These are phyloP conservation scores for Monilinia laxa DNA, from an alignment of 2,329 filamentous ascomycete genomes.

Conservation along the genomic window DNA sequence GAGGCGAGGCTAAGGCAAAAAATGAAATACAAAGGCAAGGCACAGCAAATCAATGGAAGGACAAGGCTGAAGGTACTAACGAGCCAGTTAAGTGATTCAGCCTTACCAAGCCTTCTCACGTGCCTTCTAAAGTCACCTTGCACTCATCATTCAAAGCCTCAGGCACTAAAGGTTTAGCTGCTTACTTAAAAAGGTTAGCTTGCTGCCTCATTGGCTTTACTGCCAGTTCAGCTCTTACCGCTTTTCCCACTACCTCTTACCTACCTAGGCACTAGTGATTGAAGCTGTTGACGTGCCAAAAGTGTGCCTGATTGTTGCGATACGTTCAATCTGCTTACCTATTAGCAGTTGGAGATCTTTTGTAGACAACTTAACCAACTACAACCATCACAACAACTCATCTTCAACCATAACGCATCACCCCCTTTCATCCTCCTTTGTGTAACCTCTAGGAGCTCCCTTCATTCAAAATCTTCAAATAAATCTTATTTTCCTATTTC, in stretches of 20 bases:
- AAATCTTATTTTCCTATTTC: not conserved
- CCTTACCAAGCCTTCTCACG: too few species aligned
- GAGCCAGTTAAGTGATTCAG: too few species aligned
- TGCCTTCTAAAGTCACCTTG: too few species aligned
- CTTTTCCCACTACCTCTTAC: too few species aligned
- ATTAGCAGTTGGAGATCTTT: not conserved
- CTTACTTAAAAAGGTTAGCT: not conserved
- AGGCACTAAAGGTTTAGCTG: not conserved
- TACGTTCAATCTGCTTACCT: not conserved
- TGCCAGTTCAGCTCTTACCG: too few species aligned
- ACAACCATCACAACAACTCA: not conserved
- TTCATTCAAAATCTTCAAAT: conserved; percentile 2
- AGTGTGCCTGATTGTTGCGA: conserved; percentile 21
- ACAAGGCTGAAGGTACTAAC: too few species aligned
- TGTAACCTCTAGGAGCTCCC: not conserved
- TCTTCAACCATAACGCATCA: conserved; percentile 3
- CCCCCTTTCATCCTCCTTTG: not conserved
- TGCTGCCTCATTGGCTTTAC: not conserved
- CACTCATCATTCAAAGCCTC: not conserved
- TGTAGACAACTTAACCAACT: not conserved
- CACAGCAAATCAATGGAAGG: too few species aligned
- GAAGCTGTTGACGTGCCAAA: conserved; percentile 25
- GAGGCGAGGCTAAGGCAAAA: too few species aligned
- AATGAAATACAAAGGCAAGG: too few species aligned
- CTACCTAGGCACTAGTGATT: not conserved